A percentile compares a stretch with the other conserved stretches of the same genome.
Conservation (phyloP, 345 rosid species). For the Angophora floribunda region DNA sequence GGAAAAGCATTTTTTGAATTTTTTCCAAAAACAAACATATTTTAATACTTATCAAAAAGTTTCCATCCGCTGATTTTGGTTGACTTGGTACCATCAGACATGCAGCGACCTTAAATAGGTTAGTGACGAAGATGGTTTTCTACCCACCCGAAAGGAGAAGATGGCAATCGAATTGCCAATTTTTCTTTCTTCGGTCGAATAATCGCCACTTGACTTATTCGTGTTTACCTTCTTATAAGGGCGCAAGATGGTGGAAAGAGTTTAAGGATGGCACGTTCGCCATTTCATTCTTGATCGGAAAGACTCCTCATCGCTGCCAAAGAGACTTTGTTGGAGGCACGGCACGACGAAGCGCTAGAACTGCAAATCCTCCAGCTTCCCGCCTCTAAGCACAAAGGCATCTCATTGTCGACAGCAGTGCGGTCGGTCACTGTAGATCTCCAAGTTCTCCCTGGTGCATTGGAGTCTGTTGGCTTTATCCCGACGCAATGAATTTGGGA, state of each 20-base stretch:
- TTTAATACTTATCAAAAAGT: neutral
- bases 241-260: neutral
- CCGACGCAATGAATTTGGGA: neutral
- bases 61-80: neutral
- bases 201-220: neutral
- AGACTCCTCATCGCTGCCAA: neutral
- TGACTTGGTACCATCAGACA: neutral
- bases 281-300: neutral
- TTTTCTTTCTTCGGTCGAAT: neutral
- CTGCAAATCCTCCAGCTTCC: neutral
- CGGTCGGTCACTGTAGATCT: neutral
- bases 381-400: neutral
- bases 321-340: neutral
- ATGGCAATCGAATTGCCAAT: neutral
- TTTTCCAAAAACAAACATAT: neutral
- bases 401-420: neutral
- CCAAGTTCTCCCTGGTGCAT: neutral
- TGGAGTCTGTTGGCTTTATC: neutral
- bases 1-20: too few species aligned
- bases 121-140: neutral
- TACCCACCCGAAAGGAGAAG: neutral
- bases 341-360: neutral
- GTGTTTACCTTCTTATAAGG: neutral
- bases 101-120: neutral
- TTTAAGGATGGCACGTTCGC: neutral